phyloP scores from a whole-genome alignment of 345 rosid genomes.

The Gynandropsis gynandra region DNA sequence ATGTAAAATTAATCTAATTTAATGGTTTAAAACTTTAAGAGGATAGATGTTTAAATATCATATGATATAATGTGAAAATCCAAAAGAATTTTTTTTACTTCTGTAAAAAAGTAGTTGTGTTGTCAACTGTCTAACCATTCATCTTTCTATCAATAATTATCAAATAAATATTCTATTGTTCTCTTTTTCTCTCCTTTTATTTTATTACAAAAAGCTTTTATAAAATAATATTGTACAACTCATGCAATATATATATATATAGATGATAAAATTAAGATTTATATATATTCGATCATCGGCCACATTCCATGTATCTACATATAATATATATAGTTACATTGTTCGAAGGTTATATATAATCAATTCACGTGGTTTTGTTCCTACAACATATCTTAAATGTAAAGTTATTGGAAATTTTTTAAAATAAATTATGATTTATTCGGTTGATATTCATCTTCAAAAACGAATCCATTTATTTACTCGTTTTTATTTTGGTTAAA shows the following conservation, averaged over 20 bases:
- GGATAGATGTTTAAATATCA: slow-evolving; percentile 20
- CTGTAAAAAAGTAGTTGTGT: slow-evolving; percentile 4
- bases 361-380: slow-evolving; percentile 16
- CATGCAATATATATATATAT: slow-evolving; percentile 5
- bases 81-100: too few species aligned
- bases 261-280: too few species aligned
- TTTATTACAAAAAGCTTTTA: background rate
- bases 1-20: slow-evolving; percentile 20
- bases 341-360: slow-evolving; percentile 7
- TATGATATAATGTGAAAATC: too few species aligned
- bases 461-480: too few species aligned
- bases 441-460: too few species aligned
- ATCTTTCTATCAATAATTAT: slow-evolving; percentile 15
- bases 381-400: slow-evolving; percentile 4
- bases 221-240: slow-evolving; percentile 6
- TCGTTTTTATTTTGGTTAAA: too few species aligned
- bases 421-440: too few species aligned
- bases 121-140: slow-evolving; percentile 26
- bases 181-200: slow-evolving; percentile 2
- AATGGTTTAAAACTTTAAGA: slow-evolving; percentile 18
- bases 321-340: slow-evolving; percentile 1
- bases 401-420: background rate
- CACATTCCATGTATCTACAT: slow-evolving; percentile 21
- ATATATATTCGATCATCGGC: background rate
- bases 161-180: too few species aligned